phyloP scores from a whole-genome alignment of 352 stramenopile genomes.

The Phytophthora sansomeana region DNA sequence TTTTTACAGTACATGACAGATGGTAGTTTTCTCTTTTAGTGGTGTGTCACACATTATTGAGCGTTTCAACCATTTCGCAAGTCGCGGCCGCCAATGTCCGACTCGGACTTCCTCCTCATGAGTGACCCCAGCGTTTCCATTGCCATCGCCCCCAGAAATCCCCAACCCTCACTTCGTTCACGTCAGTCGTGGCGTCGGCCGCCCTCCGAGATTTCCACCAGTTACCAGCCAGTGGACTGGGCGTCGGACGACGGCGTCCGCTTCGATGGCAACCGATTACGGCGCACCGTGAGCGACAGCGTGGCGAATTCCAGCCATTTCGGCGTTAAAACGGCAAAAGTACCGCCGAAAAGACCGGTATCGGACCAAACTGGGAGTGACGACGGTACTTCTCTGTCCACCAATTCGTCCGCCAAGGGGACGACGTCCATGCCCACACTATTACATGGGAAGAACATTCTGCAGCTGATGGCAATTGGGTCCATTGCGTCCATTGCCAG shows the following conservation, averaged over 20 bases:
- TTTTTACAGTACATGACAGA: no score
- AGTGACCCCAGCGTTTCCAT: neutral
- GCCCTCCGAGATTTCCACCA: slow-evolving; percentile 30
- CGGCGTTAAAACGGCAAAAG: slow-evolving; percentile 1
- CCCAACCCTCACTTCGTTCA: neutral
- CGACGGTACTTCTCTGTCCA: neutral
- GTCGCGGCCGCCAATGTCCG: no score
- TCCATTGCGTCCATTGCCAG: slow-evolving; percentile 43
- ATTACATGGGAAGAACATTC: slow-evolving; percentile 72
- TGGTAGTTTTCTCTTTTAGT: no score
- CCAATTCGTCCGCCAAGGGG: slow-evolving; percentile 1
- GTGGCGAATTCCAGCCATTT: slow-evolving; percentile 12
- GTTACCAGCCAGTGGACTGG: slow-evolving; percentile 39
- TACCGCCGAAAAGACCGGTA: slow-evolving; percentile 1
- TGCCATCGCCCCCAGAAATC: neutral
- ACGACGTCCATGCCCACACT: slow-evolving; percentile 34
- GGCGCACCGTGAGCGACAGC: slow-evolving; percentile 25
- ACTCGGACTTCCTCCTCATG: no score
- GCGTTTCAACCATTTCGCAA: no score
- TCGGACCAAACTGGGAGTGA: neutral
- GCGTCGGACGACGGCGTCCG: slow-evolving; percentile 36
- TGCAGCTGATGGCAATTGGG: slow-evolving; percentile 59
- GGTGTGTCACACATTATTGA: no score
- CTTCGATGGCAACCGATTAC: slow-evolving; percentile 27
- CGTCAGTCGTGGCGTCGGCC: slow-evolving; percentile 19